phyloP scores from a whole-genome alignment of 306 rosid genomes.

The Ceratonia siliqua region DNA sequence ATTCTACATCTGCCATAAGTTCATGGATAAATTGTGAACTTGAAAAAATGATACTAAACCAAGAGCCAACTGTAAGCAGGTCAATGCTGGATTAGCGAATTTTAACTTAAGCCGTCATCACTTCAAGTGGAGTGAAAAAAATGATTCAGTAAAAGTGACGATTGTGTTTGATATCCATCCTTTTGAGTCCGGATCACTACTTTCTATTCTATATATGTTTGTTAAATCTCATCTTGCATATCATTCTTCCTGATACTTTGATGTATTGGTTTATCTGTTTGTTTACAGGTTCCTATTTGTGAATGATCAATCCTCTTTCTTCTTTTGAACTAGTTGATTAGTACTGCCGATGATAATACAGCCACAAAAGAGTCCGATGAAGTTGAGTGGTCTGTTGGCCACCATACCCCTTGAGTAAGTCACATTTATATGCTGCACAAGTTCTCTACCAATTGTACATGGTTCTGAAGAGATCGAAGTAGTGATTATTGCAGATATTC shows the following conservation, averaged over 20 bases:
- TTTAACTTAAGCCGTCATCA: too few species aligned
- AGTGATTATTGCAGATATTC: constrained; percentile 79
- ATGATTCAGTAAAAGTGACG: too few species aligned
- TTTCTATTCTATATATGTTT: neutral
- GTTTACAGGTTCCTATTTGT: neutral
- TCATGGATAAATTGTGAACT: too few species aligned
- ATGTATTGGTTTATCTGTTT: constrained; percentile 1
- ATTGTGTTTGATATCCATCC: too few species aligned
- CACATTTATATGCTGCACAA: constrained; percentile 43
- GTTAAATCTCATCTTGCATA: neutral
- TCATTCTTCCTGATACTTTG: constrained; percentile 7
- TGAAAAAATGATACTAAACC: too few species aligned
- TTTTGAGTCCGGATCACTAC: too few species aligned
- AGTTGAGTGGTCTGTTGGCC: constrained; percentile 78
- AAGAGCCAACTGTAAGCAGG: too few species aligned
- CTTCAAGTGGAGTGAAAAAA: too few species aligned
- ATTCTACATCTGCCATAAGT: too few species aligned
- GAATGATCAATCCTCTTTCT: constrained; percentile 30
- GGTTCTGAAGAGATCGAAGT: constrained; percentile 91
- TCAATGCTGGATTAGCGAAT: too few species aligned
- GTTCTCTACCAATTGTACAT: constrained; percentile 89
- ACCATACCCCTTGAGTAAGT: constrained; percentile 70
- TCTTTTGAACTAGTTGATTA: constrained; percentile 55
- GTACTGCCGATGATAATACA: constrained; percentile 42
- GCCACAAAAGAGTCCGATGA: constrained; percentile 78